Percentiles rank a stretch among this genome's conserved stretches.
phyloP scores from a whole-genome alignment of 2,329 filamentous ascomycete species.

The Clarireedia monteithiana region DNA sequence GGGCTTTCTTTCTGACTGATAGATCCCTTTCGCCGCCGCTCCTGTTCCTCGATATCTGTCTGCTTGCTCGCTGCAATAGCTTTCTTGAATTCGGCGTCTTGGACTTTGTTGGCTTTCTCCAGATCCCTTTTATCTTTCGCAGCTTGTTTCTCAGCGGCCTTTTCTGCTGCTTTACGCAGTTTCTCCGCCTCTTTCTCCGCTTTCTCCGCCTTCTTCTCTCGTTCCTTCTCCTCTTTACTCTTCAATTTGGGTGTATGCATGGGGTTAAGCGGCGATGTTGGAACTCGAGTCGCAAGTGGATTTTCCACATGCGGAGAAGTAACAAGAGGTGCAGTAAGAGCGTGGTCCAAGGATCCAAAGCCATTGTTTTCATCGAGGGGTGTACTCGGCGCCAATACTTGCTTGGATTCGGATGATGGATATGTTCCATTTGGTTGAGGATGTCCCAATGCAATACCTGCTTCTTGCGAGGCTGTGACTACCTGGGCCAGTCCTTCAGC shows the following conservation, averaged over 20 bases:
- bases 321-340: conserved; percentile 51
- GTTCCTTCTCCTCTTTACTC: conserved; percentile 54
- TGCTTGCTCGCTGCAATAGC: conserved; percentile 3
- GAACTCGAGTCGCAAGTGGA: conserved; percentile 28
- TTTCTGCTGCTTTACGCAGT: conserved; percentile 28
- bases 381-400: conserved; percentile 38
- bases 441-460: conserved; percentile 45
- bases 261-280: conserved; percentile 25
- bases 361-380: conserved; percentile 42
- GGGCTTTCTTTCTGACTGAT: background rate
- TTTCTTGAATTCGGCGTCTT: conserved; percentile 3
- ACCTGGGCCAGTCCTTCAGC: conserved; percentile 59
- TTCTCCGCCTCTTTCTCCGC: conserved; percentile 43
- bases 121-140: conserved; percentile 4
- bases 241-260: conserved; percentile 27
- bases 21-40: background rate
- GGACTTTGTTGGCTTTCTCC: conserved; percentile 4
- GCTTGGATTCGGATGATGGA: conserved; percentile 38
- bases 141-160: conserved; percentile 35
- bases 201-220: conserved; percentile 61
- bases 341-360: conserved; percentile 56
- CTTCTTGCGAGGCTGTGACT: conserved; percentile 49
- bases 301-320: conserved; percentile 15
- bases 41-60: background rate
- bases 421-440: conserved; percentile 37